phyloP scores from a whole-genome alignment of 345 rosid species.

The Citrus cavaleriei region DNA sequence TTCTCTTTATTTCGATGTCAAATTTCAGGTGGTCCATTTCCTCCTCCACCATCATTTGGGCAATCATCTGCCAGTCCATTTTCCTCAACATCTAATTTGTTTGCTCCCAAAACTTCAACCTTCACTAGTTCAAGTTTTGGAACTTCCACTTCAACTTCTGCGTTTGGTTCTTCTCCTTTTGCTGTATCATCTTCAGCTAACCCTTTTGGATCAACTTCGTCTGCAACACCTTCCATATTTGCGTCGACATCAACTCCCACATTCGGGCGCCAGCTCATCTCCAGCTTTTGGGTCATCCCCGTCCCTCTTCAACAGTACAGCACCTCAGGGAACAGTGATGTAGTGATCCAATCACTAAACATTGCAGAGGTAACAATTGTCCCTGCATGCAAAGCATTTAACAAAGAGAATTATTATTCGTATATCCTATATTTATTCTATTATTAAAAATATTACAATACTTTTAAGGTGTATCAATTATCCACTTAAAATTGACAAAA shows the following conservation, averaged over 20 bases:
- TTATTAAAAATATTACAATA: too few relatives aligned
- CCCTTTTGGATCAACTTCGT: constrained; percentile 44
- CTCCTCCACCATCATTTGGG: constrained; percentile 40
- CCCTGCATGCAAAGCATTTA: too few relatives aligned
- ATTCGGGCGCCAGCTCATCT: constrained; percentile 42
- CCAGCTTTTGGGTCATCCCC: constrained; percentile 58
- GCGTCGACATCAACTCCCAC: constrained; percentile 36
- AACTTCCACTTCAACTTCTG: constrained; percentile 34
- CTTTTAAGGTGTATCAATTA: too few relatives aligned
- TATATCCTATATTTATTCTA: too few relatives aligned
- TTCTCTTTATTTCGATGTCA: neutral
- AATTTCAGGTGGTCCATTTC: constrained; percentile 68
- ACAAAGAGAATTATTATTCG: too few relatives aligned
- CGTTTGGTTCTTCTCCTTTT: constrained; percentile 31
- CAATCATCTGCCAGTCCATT: constrained; percentile 56
- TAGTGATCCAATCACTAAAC: too few relatives aligned
- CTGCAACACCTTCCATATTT: constrained; percentile 40
- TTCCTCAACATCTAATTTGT: constrained; percentile 47
- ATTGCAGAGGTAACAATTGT: too few relatives aligned
- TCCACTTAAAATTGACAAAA: too few relatives aligned
- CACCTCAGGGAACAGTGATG: constrained; percentile 31
- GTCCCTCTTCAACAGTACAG: constrained; percentile 43
- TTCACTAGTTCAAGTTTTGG: constrained; percentile 38
- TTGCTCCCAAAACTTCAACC: constrained; percentile 42
- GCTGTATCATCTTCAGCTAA: constrained; percentile 35